A percentile compares a stretch with the other conserved stretches of the same genome.
These are phyloP conservation scores for Cladosporium sp. DNA, from an alignment of 2,329 filamentous ascomycete genomes.

Conservation along the genomic window DNA sequence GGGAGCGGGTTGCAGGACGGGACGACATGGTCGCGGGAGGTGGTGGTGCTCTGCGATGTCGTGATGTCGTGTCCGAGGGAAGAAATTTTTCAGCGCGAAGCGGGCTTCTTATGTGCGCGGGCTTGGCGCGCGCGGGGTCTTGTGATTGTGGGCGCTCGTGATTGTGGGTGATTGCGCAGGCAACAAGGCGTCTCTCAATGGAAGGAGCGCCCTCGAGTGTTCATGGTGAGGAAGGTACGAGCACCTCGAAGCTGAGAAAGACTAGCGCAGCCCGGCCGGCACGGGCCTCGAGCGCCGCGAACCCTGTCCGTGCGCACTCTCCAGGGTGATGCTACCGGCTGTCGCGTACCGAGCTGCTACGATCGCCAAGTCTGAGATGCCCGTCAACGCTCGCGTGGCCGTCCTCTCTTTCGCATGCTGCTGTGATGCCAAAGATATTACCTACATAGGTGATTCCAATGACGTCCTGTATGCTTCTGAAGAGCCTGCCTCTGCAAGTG, in stretches of 20 bases:
- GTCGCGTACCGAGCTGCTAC: too few species aligned
- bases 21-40: constrained; percentile 2
- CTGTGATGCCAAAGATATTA: too few species aligned
- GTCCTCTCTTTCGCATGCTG: too few species aligned
- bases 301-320: too few species aligned
- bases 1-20: constrained; percentile 1
- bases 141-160: not conserved
- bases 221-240: constrained; percentile 3
- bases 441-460: too few species aligned
- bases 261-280: not conserved
- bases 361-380: too few species aligned
- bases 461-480: too few species aligned
- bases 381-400: too few species aligned
- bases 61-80: not conserved
- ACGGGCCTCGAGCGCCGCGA: too few species aligned
- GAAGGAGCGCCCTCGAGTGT: not conserved
- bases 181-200: not conserved
- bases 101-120: not conserved
- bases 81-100: not conserved
- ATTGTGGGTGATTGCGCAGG: not conserved
- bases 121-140: not conserved
- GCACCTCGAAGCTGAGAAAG: not conserved
- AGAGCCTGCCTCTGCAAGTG: too few species aligned
- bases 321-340: too few species aligned
- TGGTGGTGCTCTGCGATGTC: not conserved